Evolutionary conservation across 306 rosid species (phyloP), one percentile per base, ranked within the genome.

Genomic region (Prinsepia uniflora): DNA sequence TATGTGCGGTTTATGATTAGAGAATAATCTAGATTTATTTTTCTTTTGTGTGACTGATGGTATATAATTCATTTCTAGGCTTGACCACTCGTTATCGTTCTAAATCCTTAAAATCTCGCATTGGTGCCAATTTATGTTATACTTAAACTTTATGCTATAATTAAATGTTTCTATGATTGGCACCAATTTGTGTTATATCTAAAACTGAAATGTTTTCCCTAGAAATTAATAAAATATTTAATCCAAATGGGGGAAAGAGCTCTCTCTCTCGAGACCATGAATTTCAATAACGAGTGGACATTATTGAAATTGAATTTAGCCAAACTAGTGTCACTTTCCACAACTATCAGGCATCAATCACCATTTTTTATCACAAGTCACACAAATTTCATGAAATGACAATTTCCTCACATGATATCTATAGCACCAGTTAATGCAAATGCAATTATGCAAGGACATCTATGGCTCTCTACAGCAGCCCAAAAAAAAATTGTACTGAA

Each of bases 321-420:
- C 46, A 43, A 12, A 14, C 24, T n/a, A 7, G 13, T 61, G 82
- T 73, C 66, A 64, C 71, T 67, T 43, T 72, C 75, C 20, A 44
- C 30, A 34, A 43, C 48, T 43, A 66, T 48, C 72, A 63, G 48
- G 50, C 67, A 47, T 59, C 49, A 78, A 73, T 78, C 68, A 56
- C 72, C 40, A 22, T 47, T 22, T 55, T 18, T 34, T 8, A 49
- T 19, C 20, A 72, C 70, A 50, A 12, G 63, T 47, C 13, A 45
- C 68, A 40, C 34, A 19, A 22, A 54, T 19, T 64, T 18, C 15
- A 24, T 52, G 34, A 34, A 41, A 13, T 42, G 43, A 19, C 52
- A 49, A 50, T 43, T 6, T 19, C 68, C 50, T 70, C 40, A 62
- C 17, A 54, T 9, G 24, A 43, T 34, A 30, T 30, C 36, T 30